phyloP scores from a whole-genome alignment of 257 asterid genomes.

The Verbascum thapsus region DNA sequence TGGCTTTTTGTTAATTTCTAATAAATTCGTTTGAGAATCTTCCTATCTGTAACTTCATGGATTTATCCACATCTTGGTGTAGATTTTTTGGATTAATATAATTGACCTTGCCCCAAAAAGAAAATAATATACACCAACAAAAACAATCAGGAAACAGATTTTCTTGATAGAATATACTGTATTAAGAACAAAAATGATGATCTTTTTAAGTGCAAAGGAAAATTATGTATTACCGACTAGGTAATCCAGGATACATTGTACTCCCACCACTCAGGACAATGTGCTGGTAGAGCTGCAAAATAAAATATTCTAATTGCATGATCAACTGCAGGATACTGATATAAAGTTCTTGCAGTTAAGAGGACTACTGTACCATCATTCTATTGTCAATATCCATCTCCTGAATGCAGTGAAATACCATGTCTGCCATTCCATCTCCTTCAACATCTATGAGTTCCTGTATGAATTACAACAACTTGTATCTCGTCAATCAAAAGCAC shows the following conservation, averaged over 20 bases:
- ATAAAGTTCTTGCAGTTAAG: constrained; percentile 29
- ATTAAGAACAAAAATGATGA: neutral
- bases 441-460: constrained; percentile 98
- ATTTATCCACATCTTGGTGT: too few relatives aligned
- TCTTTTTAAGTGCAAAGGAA: constrained; percentile 13
- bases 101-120: too few relatives aligned
- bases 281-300: constrained; percentile 92
- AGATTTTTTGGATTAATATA: too few relatives aligned
- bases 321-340: constrained; percentile 27
- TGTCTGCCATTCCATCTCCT: constrained; percentile 99
- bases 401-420: constrained; percentile 97
- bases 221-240: constrained; percentile 83
- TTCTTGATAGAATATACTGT: constrained; percentile 3
- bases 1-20: too few relatives aligned
- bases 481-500: constrained; percentile 10
- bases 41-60: too few relatives aligned
- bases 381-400: constrained; percentile 99
- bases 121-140: constrained; percentile 17
- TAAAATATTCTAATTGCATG: constrained; percentile 21
- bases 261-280: constrained; percentile 98
- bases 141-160: neutral
- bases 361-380: constrained; percentile 69
- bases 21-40: too few relatives aligned
- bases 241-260: constrained; percentile 98
- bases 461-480: constrained; percentile 33